phyloP scores from a whole-genome alignment of 139 green algal genomes.

The Nannochloris sp. region DNA sequence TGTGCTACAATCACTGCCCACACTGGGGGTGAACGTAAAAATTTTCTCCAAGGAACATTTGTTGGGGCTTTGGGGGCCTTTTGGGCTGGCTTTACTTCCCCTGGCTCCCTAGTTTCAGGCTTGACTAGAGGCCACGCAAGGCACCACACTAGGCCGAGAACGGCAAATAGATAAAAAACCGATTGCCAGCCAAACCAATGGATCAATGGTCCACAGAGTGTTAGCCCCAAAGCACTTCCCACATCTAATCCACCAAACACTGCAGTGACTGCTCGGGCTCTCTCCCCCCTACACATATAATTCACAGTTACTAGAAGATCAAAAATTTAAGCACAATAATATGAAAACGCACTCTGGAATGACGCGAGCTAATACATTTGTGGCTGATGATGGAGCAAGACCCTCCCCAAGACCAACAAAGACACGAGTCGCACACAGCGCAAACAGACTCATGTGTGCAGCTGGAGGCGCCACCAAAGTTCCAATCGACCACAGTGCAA shows the following conservation, averaged over 20 bases:
- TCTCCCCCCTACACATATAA: constrained; percentile 29
- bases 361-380: constrained; percentile 71
- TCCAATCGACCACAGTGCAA: constrained; percentile 84
- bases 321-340: background rate
- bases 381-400: constrained; percentile 84
- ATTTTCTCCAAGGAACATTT: constrained; percentile 78
- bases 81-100: background rate
- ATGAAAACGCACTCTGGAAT: constrained; percentile 36
- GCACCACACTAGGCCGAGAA: constrained; percentile 82
- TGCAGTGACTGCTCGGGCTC: constrained; percentile 66
- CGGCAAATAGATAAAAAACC: constrained; percentile 95
- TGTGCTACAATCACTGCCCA: constrained; percentile 90
- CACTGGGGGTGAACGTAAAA: constrained; percentile 65
- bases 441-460: constrained; percentile 57
- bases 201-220: constrained; percentile 84
- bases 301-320: background rate
- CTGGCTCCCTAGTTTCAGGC: constrained; percentile 42
- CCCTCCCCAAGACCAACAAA: constrained; percentile 93
- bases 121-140: constrained; percentile 62
- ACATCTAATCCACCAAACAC: constrained; percentile 94
- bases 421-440: constrained; percentile 73
- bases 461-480: constrained; percentile 77
- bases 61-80: background rate
- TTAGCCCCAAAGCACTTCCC: constrained; percentile 66
- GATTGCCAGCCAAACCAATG: constrained; percentile 78